Evolutionary conservation across 495 filamentous ascomycete species (phyloP), one percentile per base, ranked within the genome.

Genomic region (Daldinia childiae): DNA sequence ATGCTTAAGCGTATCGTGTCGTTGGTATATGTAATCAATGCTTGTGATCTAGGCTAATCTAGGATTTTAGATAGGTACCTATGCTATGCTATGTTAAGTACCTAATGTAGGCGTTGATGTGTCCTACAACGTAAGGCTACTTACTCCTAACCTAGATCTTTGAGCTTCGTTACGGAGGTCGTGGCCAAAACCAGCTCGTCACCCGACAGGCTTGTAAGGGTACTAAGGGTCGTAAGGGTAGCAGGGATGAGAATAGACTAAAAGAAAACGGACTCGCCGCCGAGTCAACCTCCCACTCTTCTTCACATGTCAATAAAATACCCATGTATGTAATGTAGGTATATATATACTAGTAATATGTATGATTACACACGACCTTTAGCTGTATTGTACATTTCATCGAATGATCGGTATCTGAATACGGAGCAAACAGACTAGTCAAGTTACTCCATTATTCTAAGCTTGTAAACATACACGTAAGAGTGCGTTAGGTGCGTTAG

Each of bases 221-320:
- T 34, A 15, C 39, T 55, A 21, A n/a, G 69, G 64, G 34, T 34
- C n/a, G 55, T 48, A 21, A n/a, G 24, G 55, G 60, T 48, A 34
- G 45, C 69, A 68, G 60, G 69, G 64, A 19, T 61, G 11, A 24
- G 32, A 17, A 38, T 8, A 19, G 34, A 39, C 62, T 29, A 58
- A 6, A 58, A 58, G 55, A 39, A 52, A 38, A 51, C 62, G 68
- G 62, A 58, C 41, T 60, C 27, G 32, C 54, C 68, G 62, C 41
- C 19, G 29, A 19, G 27, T 56, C 11, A 39, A 51, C 17, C 36
- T 64, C 45, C 60, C 55, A 59, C 54, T 55, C 54, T 55, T 59
- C 64, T 72, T 72, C 69, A 72, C 69, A 72, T 72, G 69, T 72
- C 59, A 72, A 34, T 32, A 58, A 59, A 19, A 39, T 12, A 64